phyloP scores from a whole-genome alignment of 73 alveolate species.

The Paramecium octaurelia region DNA sequence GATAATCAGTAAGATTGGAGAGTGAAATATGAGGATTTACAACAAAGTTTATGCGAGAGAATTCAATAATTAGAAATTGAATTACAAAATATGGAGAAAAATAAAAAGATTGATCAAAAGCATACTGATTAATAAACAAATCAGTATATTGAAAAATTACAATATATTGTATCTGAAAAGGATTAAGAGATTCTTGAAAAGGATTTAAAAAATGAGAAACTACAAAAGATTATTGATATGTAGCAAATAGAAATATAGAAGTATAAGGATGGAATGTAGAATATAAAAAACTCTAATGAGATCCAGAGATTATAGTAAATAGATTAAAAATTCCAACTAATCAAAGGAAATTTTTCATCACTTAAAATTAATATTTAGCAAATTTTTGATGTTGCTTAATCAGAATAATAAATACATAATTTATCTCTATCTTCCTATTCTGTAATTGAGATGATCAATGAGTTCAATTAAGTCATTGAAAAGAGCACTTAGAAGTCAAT shows the following conservation, averaged over 20 bases:
- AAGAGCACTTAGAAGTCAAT: not conserved
- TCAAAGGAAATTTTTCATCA: not conserved
- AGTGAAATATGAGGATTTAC: not conserved
- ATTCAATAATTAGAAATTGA: not conserved
- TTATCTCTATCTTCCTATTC: conserved; percentile 18
- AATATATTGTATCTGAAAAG: not conserved
- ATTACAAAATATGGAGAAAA: not conserved
- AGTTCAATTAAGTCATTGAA: not conserved
- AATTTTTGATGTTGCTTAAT: not conserved
- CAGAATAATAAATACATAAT: not conserved
- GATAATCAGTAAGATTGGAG: not conserved
- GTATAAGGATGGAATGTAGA: not conserved
- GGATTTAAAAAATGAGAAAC: not conserved
- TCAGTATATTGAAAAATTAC: not conserved
- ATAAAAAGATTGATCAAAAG: not conserved
- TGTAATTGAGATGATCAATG: conserved; percentile 33
- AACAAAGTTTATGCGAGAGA: not conserved
- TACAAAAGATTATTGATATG: not conserved
- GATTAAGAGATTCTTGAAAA: not conserved
- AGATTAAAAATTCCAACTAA: not conserved
- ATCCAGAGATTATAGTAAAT: not conserved
- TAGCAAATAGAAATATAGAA: not conserved
- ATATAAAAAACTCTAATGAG: not conserved
- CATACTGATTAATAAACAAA: not conserved
- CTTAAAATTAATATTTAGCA: not conserved